A percentile compares a stretch with the other conserved stretches of the same genome.
Evolutionary conservation across 2,329 filamentous ascomycete species (phyloP).

Genomic region (Coniochaeta prunicola): DNA sequence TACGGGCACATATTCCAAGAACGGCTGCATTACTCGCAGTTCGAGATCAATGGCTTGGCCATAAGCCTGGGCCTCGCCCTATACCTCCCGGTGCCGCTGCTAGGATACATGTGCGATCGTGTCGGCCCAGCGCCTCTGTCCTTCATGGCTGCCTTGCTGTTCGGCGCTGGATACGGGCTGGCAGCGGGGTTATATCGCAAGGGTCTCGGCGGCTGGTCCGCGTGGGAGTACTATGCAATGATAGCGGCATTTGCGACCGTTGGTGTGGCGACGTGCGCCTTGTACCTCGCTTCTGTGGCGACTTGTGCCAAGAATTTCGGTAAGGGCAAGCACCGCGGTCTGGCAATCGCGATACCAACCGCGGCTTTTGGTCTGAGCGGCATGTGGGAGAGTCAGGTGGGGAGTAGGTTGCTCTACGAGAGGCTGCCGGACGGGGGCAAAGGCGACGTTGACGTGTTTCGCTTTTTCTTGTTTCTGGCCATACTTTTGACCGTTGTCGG

Average conservation of each 20-base stretch:
- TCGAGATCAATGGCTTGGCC: slow-evolving; percentile 69
- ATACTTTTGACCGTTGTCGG: slow-evolving; percentile 65
- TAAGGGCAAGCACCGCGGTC: slow-evolving; percentile 74
- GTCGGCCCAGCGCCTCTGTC: slow-evolving; percentile 73
- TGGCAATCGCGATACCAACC: slow-evolving; percentile 86
- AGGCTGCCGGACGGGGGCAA: slow-evolving; percentile 52
- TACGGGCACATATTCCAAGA: slow-evolving; percentile 89
- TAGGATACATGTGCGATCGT: slow-evolving; percentile 89
- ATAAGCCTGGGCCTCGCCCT: slow-evolving; percentile 55
- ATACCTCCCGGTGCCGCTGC: slow-evolving; percentile 84
- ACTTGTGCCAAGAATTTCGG: slow-evolving; percentile 99
- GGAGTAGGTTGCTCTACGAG: slow-evolving; percentile 70
- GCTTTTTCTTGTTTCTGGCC: slow-evolving; percentile 81
- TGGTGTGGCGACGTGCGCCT: slow-evolving; percentile 74
- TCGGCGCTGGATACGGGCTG: slow-evolving; percentile 73
- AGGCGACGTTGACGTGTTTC: slow-evolving; percentile 66
- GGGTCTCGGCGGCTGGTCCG: slow-evolving; percentile 27
- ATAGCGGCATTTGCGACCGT: slow-evolving; percentile 75
- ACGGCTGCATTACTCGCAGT: slow-evolving; percentile 78
- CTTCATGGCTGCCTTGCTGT: slow-evolving; percentile 63
- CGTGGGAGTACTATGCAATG: slow-evolving; percentile 76
- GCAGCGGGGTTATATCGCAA: slow-evolving; percentile 69
- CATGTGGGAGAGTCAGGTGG: slow-evolving; percentile 92
- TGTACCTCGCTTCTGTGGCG: slow-evolving; percentile 88
- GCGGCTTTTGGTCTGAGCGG: slow-evolving; percentile 88